Evolutionary conservation across 768 basidiomycete species (phyloP).

Genomic region (Amanita pseudoporphyria): DNA sequence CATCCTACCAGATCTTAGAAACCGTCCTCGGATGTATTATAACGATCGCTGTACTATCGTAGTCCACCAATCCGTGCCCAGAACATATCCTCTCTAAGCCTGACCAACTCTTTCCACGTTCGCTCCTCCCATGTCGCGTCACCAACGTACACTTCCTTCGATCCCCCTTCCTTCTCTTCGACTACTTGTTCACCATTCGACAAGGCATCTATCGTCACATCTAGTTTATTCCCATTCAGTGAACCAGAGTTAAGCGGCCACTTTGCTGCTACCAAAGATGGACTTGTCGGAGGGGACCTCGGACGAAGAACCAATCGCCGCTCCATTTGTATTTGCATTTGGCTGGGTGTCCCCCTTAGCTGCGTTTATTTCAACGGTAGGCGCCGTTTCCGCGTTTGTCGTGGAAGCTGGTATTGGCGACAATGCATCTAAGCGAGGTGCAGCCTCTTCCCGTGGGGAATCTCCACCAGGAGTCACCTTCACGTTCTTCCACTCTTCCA

Average conservation of each 20-base stretch:
- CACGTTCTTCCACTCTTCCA: not conserved
- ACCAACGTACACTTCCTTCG: constrained; percentile 41
- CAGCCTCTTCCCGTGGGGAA: not conserved
- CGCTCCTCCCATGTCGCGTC: constrained; percentile 79
- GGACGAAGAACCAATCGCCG: not conserved
- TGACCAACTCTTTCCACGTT: constrained; percentile 72
- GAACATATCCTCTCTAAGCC: constrained; percentile 76
- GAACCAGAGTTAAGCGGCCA: not conserved
- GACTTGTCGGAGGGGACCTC: not conserved
- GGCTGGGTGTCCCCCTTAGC: not conserved
- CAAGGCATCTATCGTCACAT: too few species aligned
- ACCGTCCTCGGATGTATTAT: too few species aligned
- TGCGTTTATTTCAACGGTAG: not conserved
- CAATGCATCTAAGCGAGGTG: too few species aligned
- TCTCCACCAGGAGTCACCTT: not conserved
- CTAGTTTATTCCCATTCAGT: not conserved
- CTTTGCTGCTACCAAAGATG: constrained; percentile 3
- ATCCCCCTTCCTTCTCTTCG: constrained; percentile 7
- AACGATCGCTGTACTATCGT: too few species aligned
- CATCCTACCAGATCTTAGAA: too few species aligned
- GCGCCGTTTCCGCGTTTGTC: not conserved
- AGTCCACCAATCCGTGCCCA: constrained; percentile 65
- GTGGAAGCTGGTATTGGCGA: not conserved
- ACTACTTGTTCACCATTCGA: constrained; percentile 4
- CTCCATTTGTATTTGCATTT: not conserved